Percentiles rank a stretch among this genome's conserved stretches.
Conservation (phyloP, 2,329 filamentous ascomycete genomes). For the Ophiostoma populinum region DNA sequence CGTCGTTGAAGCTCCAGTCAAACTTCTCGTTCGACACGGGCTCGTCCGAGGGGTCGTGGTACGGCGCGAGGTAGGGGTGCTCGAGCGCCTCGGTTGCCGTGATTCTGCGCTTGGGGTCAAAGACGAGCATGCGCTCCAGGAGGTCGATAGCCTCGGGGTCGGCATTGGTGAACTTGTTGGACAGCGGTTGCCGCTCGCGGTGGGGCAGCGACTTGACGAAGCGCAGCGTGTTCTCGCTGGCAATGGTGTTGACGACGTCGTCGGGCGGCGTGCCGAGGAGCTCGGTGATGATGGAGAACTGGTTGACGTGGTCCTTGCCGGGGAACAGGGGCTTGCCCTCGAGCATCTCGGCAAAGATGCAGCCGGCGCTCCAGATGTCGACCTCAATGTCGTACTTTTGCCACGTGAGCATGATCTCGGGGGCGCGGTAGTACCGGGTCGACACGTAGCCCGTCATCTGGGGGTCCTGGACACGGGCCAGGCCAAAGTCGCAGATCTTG, state of each 20-base stretch:
- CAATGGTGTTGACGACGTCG: constrained; percentile 97
- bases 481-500: constrained; percentile 97
- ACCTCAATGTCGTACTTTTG: constrained; percentile 99
- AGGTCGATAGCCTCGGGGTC: constrained; percentile 77
- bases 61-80: constrained; percentile 87
- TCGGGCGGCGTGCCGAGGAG: constrained; percentile 89
- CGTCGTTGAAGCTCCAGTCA: constrained; percentile 99
- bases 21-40: constrained; percentile 94
- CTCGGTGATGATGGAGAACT: constrained; percentile 99
- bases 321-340: constrained; percentile 97
- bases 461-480: constrained; percentile 93
- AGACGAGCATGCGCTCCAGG: constrained; percentile 92
- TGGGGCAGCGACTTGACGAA: constrained; percentile 96
- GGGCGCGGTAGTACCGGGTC: constrained; percentile 94
- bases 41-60: constrained; percentile 95
- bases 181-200: constrained; percentile 73
- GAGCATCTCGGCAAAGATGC: constrained; percentile 98
- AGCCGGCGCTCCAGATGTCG: constrained; percentile 97
- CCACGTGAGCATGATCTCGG: constrained; percentile 99
- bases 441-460: constrained; percentile 99
- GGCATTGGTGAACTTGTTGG: constrained; percentile 87
- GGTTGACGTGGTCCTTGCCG: constrained; percentile 97
- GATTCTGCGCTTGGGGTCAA: constrained; percentile 92
- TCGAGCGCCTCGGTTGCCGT: constrained; percentile 71
- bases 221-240: constrained; percentile 91